Conservation (phyloP, 2,329 filamentous ascomycete species). For the Thielaviopsis musarum region DNA sequence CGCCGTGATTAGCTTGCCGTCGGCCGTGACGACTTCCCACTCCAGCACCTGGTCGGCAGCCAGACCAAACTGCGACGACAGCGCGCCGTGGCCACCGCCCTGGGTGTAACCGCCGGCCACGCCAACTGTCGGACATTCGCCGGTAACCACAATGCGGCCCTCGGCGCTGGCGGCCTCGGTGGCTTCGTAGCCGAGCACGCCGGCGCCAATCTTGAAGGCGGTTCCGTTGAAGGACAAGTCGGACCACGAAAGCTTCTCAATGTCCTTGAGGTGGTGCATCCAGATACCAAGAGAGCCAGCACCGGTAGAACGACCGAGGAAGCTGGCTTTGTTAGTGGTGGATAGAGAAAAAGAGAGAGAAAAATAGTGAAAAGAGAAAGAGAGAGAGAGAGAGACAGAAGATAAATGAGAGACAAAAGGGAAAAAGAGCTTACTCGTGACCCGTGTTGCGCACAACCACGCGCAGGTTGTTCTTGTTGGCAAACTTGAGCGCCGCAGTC, state of each 20-base stretch:
- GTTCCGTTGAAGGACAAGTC: slow-evolving; percentile 22
- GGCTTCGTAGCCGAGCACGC: slow-evolving; percentile 34
- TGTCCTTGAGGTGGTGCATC: slow-evolving; percentile 24
- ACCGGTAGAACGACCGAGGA: slow-evolving; percentile 22
- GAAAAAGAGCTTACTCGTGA: slow-evolving; percentile 17
- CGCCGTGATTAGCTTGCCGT: slow-evolving; percentile 31
- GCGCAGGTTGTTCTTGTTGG: slow-evolving; percentile 21
- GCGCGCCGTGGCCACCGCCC: slow-evolving; percentile 40
- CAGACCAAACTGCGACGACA: slow-evolving; percentile 38
- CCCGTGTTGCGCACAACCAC: slow-evolving; percentile 22
- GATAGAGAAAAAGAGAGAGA: too few species aligned
- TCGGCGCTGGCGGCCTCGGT: slow-evolving; percentile 31
- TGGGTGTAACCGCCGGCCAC: slow-evolving; percentile 42
- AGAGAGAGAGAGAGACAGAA: too few species aligned
- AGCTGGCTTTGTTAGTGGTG: slow-evolving; percentile 12
- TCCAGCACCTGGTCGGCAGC: slow-evolving; percentile 41
- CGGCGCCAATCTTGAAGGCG: slow-evolving; percentile 38
- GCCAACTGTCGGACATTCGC: slow-evolving; percentile 38
- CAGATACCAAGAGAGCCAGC: slow-evolving; percentile 22
- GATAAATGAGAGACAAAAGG: slow-evolving; percentile 12
- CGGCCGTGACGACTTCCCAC: slow-evolving; percentile 37
- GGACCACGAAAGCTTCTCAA: slow-evolving; percentile 16
- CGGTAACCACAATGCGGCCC: slow-evolving; percentile 33
- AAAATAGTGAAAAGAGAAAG: not conserved
- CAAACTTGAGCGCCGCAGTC: slow-evolving; percentile 21